Conservation (phyloP, 2,329 filamentous ascomycete species). For the Fusarium pseudograminearum region DNA sequence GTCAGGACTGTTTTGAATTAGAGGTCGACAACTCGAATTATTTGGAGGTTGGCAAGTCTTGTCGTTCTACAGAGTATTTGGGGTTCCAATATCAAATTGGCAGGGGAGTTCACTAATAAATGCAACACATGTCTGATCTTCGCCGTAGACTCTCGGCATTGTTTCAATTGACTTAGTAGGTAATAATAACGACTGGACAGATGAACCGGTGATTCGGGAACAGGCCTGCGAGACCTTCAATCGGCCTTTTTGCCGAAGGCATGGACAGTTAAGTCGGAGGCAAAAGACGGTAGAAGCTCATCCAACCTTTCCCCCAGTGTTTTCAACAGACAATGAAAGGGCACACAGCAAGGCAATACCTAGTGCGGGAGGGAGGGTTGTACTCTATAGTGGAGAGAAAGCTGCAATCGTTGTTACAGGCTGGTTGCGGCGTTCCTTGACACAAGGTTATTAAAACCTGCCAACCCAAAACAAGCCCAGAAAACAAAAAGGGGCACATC, state of each 20-base stretch:
- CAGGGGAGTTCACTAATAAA: background rate
- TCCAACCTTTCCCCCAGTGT: background rate
- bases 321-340: background rate
- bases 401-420: constrained; percentile 12
- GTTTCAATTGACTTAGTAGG: background rate
- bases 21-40: background rate
- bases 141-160: background rate
- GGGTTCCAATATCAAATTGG: background rate
- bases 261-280: background rate
- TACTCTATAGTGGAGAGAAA: background rate
- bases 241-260: background rate
- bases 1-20: background rate
- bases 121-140: background rate
- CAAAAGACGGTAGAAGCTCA: background rate
- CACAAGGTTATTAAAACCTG: constrained; percentile 18
- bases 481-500: constrained; percentile 37
- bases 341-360: background rate
- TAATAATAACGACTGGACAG: background rate
- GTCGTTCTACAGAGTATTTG: no score
- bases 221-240: background rate
- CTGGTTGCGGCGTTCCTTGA: constrained; percentile 23
- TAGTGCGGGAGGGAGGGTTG: background rate
- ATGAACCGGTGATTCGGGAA: constrained; percentile 9
- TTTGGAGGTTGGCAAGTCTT: background rate
- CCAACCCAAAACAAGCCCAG: constrained; percentile 31